Base-by-base conservation (phyloP, 1,139 yeast genomes). In the Candida tetrigidarum region DNA sequence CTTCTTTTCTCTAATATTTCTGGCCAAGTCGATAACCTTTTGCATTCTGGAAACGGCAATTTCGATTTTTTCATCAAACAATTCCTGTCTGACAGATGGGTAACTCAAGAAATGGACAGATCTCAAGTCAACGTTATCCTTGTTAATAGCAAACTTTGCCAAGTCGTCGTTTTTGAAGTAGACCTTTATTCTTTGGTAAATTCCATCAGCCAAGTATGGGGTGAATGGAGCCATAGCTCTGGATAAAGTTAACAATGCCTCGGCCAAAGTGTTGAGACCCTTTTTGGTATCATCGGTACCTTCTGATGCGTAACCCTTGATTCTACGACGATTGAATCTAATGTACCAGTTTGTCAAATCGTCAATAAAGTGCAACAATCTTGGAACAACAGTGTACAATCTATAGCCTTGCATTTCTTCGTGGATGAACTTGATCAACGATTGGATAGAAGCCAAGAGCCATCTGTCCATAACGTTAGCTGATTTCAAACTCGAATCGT, bases 161-260 rank as follows among this genome's bases (percentile, higher is more conserved):
- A 84, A 77, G 34, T 78, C 79, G 41, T 77, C 81, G 28, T 67
- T 74, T 18, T 79, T 66, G 66, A 90, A 84, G 59, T 74, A 82
- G 34, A 73, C 75, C 63, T 76, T 81, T 67, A 95, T 71, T 68
- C 81, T 84, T 64, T 83, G 86, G 72, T 91, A 95, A 57, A 95
- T 87, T 59, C 83, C 83, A 63, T 95, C 99, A 43, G 98, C 78
- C 66, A 95, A 77, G 78, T 86, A 95, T 51, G 99, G 99, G 44
- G 98, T 91, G 73, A 95, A 95, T 53, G 99, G 99, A 48, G 99
- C 98, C 97, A 95, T 92, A 39, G 97, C 95, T 66, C 97, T 83
- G 38, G 84, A 87, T 60, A 95, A 83, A 35, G 90, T 90, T 65
- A 87, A 86, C 56, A 92, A 76, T 27, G 96, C 96, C 66, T 90